phyloP scores from a whole-genome alignment of 768 basidiomycete genomes.

The Leucocoprinus birnbaumii region DNA sequence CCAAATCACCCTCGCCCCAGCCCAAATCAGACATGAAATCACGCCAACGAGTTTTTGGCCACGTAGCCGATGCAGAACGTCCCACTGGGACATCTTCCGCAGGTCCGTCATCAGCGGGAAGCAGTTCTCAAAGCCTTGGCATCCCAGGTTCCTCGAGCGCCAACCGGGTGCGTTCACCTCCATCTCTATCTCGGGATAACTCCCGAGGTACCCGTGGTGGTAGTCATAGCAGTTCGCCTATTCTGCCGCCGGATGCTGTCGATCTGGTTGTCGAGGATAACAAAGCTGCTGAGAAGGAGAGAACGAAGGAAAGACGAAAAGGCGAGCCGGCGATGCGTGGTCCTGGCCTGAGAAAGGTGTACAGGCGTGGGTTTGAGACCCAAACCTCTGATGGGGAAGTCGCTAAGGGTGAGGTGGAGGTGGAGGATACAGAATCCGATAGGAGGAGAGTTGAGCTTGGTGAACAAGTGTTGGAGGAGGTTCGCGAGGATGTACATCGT shows the following conservation, averaged over 20 bases:
- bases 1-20: slow-evolving; percentile 9
- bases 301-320: slow-evolving; percentile 50
- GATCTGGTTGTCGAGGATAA: slow-evolving; percentile 82
- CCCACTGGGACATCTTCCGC: slow-evolving; percentile 10
- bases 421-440: slow-evolving; percentile 21
- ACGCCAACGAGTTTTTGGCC: not conserved
- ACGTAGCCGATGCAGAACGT: not conserved
- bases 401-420: slow-evolving; percentile 40
- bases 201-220: slow-evolving; percentile 21
- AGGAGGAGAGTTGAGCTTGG: slow-evolving; percentile 34
- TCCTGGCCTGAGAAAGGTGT: slow-evolving; percentile 48
- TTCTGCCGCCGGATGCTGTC: slow-evolving; percentile 71
- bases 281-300: slow-evolving; percentile 50
- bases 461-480: slow-evolving; percentile 33
- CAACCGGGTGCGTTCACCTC: slow-evolving; percentile 26
- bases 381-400: slow-evolving; percentile 29
- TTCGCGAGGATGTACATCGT: slow-evolving; percentile 27
- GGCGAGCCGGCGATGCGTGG: slow-evolving; percentile 54
- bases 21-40: slow-evolving; percentile 6
- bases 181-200: slow-evolving; percentile 27
- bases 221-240: slow-evolving; percentile 18
- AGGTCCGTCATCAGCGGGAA: slow-evolving; percentile 23
- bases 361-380: slow-evolving; percentile 44
- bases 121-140: slow-evolving; percentile 20
- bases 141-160: slow-evolving; percentile 12